phyloP scores from a whole-genome alignment of 768 basidiomycete genomes.

The Suillus decipiens region DNA sequence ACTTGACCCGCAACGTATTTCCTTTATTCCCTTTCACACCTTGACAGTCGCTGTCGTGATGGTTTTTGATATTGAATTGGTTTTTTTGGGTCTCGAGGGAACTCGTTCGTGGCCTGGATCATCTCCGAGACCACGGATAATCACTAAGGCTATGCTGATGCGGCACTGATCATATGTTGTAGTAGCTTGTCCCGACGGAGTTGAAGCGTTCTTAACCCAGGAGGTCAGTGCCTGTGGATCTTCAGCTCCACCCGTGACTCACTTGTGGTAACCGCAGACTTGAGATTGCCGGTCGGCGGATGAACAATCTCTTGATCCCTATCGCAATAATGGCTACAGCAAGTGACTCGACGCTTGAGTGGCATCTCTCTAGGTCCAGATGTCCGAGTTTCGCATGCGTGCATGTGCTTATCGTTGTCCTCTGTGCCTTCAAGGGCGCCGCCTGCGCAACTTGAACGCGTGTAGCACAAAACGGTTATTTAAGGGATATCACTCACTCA shows the following conservation, averaged over 20 bases:
- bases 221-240: constrained; percentile 6
- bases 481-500: neutral
- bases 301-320: neutral
- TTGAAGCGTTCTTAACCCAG: neutral
- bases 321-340: neutral
- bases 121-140: neutral
- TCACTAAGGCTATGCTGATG: neutral
- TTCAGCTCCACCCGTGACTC: neutral
- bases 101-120: neutral
- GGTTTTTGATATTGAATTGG: neutral
- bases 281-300: neutral
- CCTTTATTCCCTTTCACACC: constrained; percentile 6
- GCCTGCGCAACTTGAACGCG: neutral
- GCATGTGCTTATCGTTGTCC: neutral
- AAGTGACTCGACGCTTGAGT: neutral
- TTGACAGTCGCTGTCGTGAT: neutral
- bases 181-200: neutral
- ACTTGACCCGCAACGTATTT: neutral
- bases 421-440: neutral
- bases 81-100: neutral
- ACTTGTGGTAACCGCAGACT: constrained; percentile 4
- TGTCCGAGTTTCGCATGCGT: neutral
- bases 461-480: neutral
- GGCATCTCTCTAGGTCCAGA: neutral
- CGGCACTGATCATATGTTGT: neutral